phyloP scores from a whole-genome alignment of 495 filamentous ascomycete genomes.

The Neurospora africana region DNA sequence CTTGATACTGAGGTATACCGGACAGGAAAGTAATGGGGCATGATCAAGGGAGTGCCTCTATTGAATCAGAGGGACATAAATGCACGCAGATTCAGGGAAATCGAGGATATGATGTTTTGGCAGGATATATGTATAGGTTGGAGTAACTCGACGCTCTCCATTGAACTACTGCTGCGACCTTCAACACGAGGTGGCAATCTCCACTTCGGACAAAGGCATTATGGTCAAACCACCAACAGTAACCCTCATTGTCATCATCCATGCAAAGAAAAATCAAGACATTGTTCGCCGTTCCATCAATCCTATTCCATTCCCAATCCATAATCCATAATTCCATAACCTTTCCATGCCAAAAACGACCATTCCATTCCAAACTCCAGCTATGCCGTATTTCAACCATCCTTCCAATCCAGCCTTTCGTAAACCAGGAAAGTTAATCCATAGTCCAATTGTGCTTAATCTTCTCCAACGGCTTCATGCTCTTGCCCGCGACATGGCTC shows the following conservation, averaged over 20 bases:
- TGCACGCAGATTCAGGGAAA: neutral
- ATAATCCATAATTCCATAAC: neutral
- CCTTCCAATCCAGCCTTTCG: neutral
- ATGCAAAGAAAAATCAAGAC: neutral
- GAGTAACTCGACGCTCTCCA: neutral
- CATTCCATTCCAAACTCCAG: neutral
- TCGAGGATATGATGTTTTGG: neutral
- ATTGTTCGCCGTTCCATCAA: neutral
- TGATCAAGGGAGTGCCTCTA: neutral
- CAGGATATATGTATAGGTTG: neutral
- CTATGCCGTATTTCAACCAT: neutral
- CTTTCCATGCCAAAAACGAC: neutral
- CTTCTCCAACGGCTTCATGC: neutral
- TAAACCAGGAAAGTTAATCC: neutral
- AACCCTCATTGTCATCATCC: neutral
- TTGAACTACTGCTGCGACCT: neutral
- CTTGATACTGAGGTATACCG: neutral
- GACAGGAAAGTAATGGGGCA: neutral
- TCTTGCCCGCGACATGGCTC: neutral
- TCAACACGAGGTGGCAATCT: neutral
- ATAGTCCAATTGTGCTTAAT: neutral
- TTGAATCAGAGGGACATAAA: neutral
- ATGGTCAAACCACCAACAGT: neutral
- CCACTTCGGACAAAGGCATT: no score
- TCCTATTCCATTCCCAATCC: neutral